phyloP scores from a whole-genome alignment of 768 basidiomycete genomes.

The Mycena metata region DNA sequence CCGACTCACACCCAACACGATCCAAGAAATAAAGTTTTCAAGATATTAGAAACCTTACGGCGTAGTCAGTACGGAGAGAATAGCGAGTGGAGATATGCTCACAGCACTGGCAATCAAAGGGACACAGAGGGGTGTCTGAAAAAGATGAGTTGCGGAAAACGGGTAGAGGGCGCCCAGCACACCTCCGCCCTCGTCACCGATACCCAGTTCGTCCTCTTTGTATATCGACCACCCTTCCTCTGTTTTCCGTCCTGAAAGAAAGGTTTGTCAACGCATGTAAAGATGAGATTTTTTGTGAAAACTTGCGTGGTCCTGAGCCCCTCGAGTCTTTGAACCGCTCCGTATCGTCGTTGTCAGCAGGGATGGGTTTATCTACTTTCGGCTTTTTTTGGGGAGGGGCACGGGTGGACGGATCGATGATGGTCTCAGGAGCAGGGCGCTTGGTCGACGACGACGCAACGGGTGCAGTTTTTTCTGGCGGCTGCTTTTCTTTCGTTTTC shows the following conservation, averaged over 20 bases:
- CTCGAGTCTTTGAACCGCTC: slow-evolving; percentile 80
- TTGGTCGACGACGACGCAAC: slow-evolving; percentile 47
- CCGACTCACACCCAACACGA: neutral
- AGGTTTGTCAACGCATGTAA: slow-evolving; percentile 30
- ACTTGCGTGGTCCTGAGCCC: slow-evolving; percentile 78
- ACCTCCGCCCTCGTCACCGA: slow-evolving; percentile 80
- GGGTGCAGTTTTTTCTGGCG: slow-evolving; percentile 32
- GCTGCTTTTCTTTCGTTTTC: slow-evolving; percentile 58
- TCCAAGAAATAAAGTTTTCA: slow-evolving; percentile 38
- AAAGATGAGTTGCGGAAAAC: slow-evolving; percentile 39
- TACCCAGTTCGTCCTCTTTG: slow-evolving; percentile 87
- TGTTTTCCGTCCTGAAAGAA: slow-evolving; percentile 76
- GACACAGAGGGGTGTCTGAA: slow-evolving; percentile 85
- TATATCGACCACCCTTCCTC: slow-evolving; percentile 86
- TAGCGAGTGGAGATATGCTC: slow-evolving; percentile 45
- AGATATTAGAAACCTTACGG: slow-evolving; percentile 43
- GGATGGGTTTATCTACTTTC: slow-evolving; percentile 47
- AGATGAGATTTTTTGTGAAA: slow-evolving; percentile 8
- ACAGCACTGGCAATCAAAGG: slow-evolving; percentile 94
- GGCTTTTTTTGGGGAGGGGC: slow-evolving; percentile 52
- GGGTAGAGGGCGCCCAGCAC: slow-evolving; percentile 44
- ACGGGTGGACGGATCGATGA: slow-evolving; percentile 72
- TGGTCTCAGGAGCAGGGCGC: slow-evolving; percentile 67
- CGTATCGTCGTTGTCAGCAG: slow-evolving; percentile 51
- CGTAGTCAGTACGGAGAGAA: neutral